Conservation (phyloP, 2,329 filamentous ascomycete genomes). For the Chaetomium olivaceum region DNA sequence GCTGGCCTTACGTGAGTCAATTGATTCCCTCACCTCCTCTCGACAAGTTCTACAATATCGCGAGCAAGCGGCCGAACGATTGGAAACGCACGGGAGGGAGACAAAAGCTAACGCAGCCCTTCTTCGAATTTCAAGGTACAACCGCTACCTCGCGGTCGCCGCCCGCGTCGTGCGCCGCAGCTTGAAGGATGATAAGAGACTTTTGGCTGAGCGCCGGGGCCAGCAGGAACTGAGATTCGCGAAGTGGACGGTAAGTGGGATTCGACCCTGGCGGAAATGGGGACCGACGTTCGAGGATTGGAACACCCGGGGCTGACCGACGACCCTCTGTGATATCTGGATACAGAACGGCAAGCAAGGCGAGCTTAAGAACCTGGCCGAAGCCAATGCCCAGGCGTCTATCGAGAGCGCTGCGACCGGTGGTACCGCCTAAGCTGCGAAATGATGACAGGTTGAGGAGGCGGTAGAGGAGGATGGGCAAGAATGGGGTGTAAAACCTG, state of each 20-base stretch:
- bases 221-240: conserved; percentile 86
- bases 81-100: background rate
- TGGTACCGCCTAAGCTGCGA: conserved; percentile 13
- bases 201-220: conserved; percentile 84
- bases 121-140: conserved; percentile 69
- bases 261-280: background rate
- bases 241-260: conserved; percentile 85
- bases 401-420: conserved; percentile 37
- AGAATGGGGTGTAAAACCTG: conserved; percentile 4
- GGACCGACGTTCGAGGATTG: background rate
- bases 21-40: conserved; percentile 3
- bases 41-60: background rate
- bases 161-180: conserved; percentile 93
- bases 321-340: conserved; percentile 28
- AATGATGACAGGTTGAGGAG: conserved; percentile 7
- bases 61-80: conserved; percentile 20
- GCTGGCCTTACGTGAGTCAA: conserved; percentile 86
- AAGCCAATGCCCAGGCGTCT: conserved; percentile 51
- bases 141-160: conserved; percentile 97
- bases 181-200: conserved; percentile 91
- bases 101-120: conserved; percentile 17
- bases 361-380: conserved; percentile 71
- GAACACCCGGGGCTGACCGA: conserved; percentile 14
- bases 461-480: background rate
- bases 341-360: conserved; percentile 93